Percentiles rank a stretch among this genome's conserved stretches.
Conservation (phyloP, 2,329 filamentous ascomycete species). For the Metarhizium robertsii region DNA sequence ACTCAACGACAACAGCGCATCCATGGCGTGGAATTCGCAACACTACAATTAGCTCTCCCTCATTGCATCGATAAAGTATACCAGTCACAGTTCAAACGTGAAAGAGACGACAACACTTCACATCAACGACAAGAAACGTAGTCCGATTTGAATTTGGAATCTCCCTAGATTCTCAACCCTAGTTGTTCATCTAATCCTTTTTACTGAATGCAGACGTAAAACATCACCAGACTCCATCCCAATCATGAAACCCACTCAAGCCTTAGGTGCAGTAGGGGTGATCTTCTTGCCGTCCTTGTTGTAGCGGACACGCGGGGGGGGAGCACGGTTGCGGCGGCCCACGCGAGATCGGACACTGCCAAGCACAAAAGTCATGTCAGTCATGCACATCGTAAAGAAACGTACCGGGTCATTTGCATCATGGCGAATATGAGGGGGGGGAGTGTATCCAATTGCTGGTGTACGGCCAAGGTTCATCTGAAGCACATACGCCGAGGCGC, state of each 20-base stretch:
- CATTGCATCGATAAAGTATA: background rate
- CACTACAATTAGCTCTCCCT: background rate
- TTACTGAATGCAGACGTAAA: constrained; percentile 26
- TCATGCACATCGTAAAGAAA: constrained; percentile 14
- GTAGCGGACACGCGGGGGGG: constrained; percentile 94
- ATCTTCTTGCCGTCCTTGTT: constrained; percentile 99
- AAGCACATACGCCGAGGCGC: constrained; percentile 38
- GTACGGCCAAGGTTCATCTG: constrained; percentile 54
- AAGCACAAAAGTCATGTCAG: constrained; percentile 27
- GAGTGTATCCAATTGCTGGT: constrained; percentile 23
- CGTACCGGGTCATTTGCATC: constrained; percentile 13
- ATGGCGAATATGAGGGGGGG: constrained; percentile 5
- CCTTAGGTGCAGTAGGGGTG: constrained; percentile 55
- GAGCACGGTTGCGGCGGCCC: constrained; percentile 97
- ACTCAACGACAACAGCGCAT: too few species aligned
- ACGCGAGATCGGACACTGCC: constrained; percentile 89
- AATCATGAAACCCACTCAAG: constrained; percentile 22
- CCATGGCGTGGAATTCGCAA: too few species aligned
- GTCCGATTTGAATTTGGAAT: constrained; percentile 15
- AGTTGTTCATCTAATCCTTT: constrained; percentile 26
- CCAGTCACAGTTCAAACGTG: background rate
- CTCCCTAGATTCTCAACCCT: constrained; percentile 18
- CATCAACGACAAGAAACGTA: constrained; percentile 12
- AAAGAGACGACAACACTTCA: background rate
- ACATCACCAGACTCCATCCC: constrained; percentile 29